Percentiles rank a stretch among this genome's conserved stretches.
phyloP scores from a whole-genome alignment of 2,329 filamentous ascomycete species.

The Sarocladium oryzae region DNA sequence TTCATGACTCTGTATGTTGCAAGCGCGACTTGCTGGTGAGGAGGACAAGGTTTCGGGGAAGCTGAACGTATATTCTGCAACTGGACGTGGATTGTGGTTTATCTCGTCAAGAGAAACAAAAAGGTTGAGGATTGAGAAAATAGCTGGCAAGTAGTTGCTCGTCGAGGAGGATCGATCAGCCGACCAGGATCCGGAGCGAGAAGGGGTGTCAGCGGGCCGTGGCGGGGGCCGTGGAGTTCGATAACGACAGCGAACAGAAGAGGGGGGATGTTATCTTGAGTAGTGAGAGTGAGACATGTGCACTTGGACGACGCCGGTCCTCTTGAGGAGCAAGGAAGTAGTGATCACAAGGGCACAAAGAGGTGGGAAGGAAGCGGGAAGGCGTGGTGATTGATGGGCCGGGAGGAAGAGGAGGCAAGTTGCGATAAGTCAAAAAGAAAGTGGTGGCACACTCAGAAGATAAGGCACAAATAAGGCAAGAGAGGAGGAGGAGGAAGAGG shows the following conservation, averaged over 20 bases:
- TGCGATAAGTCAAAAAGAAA: too few relatives aligned
- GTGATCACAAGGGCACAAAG: background rate
- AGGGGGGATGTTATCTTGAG: background rate
- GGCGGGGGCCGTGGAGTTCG: background rate
- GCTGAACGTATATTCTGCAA: background rate
- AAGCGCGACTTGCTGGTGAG: background rate
- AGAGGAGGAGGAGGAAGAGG: too few relatives aligned
- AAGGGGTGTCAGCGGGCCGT: conserved; percentile 8
- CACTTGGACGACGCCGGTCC: background rate
- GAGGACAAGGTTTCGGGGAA: background rate
- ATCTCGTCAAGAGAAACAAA: too few relatives aligned
- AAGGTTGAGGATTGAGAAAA: background rate
- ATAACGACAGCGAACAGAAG: background rate
- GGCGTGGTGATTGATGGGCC: too few relatives aligned
- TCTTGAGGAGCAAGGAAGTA: background rate
- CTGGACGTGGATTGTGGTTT: background rate
- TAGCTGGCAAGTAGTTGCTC: background rate
- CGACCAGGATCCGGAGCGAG: background rate
- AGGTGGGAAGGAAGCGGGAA: background rate
- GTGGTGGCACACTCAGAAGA: too few relatives aligned
- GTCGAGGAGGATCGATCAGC: background rate
- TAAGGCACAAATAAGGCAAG: too few relatives aligned
- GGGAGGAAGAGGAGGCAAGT: too few relatives aligned
- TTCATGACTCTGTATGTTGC: background rate
- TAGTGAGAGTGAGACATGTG: conserved; percentile 2